Evolutionary conservation across 768 basidiomycete genomes (phyloP).

Genomic region (Lactifluus rugatus): DNA sequence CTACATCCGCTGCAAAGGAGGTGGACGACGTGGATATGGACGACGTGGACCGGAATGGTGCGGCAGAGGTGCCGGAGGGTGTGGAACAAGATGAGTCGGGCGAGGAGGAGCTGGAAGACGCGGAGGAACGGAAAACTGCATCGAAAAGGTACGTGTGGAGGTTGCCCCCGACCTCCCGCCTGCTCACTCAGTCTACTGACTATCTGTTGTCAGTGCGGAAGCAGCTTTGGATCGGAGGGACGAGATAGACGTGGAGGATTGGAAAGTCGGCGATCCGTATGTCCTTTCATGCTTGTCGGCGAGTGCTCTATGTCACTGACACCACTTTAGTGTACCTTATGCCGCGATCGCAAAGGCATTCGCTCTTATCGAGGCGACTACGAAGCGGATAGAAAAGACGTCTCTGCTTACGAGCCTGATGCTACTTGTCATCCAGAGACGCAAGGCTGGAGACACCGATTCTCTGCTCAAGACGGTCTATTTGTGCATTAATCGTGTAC

Average conservation of each 20-base stretch:
- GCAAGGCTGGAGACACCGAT: constrained; percentile 60
- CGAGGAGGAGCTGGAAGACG: constrained; percentile 33
- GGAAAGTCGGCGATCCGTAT: constrained; percentile 80
- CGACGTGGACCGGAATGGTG: constrained; percentile 17
- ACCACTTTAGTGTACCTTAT: constrained; percentile 69
- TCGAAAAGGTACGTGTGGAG: constrained; percentile 72
- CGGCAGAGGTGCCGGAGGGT: constrained; percentile 22
- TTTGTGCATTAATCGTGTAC: constrained; percentile 90
- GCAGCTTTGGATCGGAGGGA: constrained; percentile 47
- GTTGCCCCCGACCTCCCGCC: constrained; percentile 13
- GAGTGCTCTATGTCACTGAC: not conserved
- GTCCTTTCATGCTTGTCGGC: constrained; percentile 26
- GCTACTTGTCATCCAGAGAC: constrained; percentile 79
- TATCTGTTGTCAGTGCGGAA: constrained; percentile 46
- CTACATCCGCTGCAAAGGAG: not conserved
- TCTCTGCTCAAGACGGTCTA: constrained; percentile 86
- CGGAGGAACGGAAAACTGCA: constrained; percentile 40
- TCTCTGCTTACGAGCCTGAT: constrained; percentile 83
- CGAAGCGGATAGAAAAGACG: constrained; percentile 90
- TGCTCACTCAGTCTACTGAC: not conserved
- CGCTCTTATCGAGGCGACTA: constrained; percentile 83
- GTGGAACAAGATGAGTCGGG: constrained; percentile 29
- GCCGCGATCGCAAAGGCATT: constrained; percentile 86
- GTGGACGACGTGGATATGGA: constrained; percentile 18
- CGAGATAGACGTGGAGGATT: constrained; percentile 71